A percentile compares a stretch with the other conserved stretches of the same genome.
phyloP scores from a whole-genome alignment of 805 yeast species.

The Starmerella stigmatis region DNA sequence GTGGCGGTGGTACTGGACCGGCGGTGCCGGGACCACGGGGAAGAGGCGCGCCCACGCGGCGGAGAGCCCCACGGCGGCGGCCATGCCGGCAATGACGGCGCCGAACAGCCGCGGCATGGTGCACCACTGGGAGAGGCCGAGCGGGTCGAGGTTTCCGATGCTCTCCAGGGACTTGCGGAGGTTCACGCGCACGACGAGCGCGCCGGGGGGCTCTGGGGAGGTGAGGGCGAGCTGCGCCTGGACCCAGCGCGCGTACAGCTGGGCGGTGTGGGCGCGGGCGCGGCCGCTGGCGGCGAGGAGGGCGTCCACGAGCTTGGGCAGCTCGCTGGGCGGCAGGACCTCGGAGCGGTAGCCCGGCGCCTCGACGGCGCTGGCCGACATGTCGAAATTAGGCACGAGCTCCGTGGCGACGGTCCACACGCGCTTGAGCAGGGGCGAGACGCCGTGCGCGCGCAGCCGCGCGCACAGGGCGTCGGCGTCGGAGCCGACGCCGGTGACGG shows the following conservation, averaged over 20 bases:
- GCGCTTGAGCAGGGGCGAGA: conserved; percentile 7
- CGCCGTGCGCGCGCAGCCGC: neutral
- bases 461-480: neutral
- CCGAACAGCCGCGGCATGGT: conserved; percentile 10
- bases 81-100: conserved; percentile 8
- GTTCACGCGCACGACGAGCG: conserved; percentile 13
- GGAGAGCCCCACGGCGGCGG: conserved; percentile 11
- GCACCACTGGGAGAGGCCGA: conserved; percentile 21
- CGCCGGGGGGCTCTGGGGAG: conserved; percentile 11
- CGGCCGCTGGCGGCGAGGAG: conserved; percentile 10
- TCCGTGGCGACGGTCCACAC: conserved; percentile 12
- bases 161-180: conserved; percentile 15
- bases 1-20: conserved; percentile 6
- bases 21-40: neutral
- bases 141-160: conserved; percentile 24
- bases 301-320: conserved; percentile 3
- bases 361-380: conserved; percentile 19
- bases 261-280: conserved; percentile 1
- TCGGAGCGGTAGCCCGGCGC: conserved; percentile 15
- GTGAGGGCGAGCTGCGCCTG: conserved; percentile 13
- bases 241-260: conserved; percentile 8
- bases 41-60: conserved; percentile 1
- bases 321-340: conserved; percentile 15
- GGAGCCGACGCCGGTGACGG: neutral
- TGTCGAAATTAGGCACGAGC: conserved; percentile 15